Base-by-base conservation (phyloP, 306 rosid genomes). In the Mimosa pudica region DNA sequence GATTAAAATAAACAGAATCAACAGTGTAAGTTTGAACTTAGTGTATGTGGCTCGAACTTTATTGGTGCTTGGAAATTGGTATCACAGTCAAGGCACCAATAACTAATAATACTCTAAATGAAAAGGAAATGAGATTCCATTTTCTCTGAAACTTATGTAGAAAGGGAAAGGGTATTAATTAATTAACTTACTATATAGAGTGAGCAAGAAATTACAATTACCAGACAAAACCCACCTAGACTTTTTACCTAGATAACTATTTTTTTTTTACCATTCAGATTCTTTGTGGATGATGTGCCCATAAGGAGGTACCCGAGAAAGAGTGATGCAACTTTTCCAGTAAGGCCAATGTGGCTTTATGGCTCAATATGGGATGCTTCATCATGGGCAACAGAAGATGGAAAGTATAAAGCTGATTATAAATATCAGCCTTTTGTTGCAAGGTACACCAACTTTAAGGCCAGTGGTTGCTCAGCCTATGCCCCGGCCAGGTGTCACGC, bases 301-400 rank as follows among this genome's bases (percentile, higher is more conserved):
- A 87, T 95, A 83, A 90, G 99, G 79, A 90, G 93, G 86, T 95
- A 95, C 85, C 89, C 88, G 6, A 91, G 90, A 77, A 95, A 87
- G 77, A 95, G 93, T 80, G 90, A 0, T 1, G 82, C 89, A 64
- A 91, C 98, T 44, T 95, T 92, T 83, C 99, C 99, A 1, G 61
- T 88, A 4, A 91, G 97, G 82, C 99, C 99, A 91, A 93, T 95
- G 98, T 95, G 99, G 99, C 76, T 93, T 0, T 95, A 95, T 79
- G 99, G 99, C 32, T 95, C 99, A 80, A 95, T 95, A 73, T 95
- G 99, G 99, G 99, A 95, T 82, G 99, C 99, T 6, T 95, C 99
- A 60, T 91, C 99, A n/a, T 95, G 99, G 99, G 99, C 99, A 18
- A 95, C 99, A 2, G 99, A 95, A 80, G 97, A 93, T 88, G 99